Evolutionary conservation across 352 stramenopile genomes (phyloP), one percentile per base, ranked within the genome.

Genomic region (Hyaloperonospora brassicae): DNA sequence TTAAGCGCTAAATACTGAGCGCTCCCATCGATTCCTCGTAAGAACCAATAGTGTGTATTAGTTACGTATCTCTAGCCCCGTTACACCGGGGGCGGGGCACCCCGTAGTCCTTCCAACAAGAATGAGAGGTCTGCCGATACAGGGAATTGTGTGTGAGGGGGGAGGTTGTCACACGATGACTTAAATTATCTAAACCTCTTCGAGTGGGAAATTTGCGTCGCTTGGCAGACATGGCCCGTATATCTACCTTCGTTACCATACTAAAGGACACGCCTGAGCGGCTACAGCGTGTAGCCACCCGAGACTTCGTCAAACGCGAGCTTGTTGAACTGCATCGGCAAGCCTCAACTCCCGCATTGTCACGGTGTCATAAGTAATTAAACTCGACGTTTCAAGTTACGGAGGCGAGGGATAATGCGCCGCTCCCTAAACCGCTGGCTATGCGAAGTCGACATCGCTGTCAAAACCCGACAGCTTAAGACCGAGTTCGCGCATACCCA

Each of bases 321-420:
- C 38, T 22, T 21, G 38, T 6, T 14, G 38, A 43, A 23, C 21
- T 43, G 38, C 38, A 14, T 43, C 38, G 13, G 38, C 9, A 22
- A 43, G 38, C 38, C 13, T 43, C 13, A 43, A 22, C 9, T 43
- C 13, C 14, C 21, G 38, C 38, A 22, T 22, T 43, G 13, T 22
- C 38, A 43, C 38, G 14, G 13, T 2, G 13, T 43, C 40, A 22
- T 42, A 63, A 53, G 54, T 61, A 31, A 49, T 61, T 2, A 67
- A 67, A 25, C 53, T 70, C 53, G 53, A 67, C 47, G 52, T 70
- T 25, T 64, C 58, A 21, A 52, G n/a, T 13, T 70, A 70, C 54
- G 61, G 50, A 11, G 48, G 58, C 9, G 56, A 56, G 55, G 46
- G 45, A 25, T 12, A 0, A 23, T 2, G 8, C 51, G 21, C 56